phyloP scores from a whole-genome alignment of 2,329 filamentous ascomycete species.

The Fusarium coicis region DNA sequence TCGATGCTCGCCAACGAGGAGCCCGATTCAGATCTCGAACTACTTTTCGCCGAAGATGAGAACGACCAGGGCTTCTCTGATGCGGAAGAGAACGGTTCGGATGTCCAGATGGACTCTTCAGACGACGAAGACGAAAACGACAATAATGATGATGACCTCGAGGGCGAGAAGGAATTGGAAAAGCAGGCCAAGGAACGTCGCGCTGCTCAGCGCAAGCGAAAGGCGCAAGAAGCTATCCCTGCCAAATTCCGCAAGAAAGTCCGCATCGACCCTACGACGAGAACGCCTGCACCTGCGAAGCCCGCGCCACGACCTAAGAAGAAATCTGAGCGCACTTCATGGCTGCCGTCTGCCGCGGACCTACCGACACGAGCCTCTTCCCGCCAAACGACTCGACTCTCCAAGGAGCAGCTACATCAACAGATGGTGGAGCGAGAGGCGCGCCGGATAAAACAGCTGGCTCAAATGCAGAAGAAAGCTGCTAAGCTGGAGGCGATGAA shows the following conservation, averaged over 20 bases:
- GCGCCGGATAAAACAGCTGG: slow-evolving; percentile 76
- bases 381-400: slow-evolving; percentile 67
- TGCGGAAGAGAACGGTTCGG: slow-evolving; percentile 73
- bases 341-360: slow-evolving; percentile 66
- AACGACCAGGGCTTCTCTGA: slow-evolving; percentile 77
- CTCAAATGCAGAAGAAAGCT: slow-evolving; percentile 73
- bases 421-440: slow-evolving; percentile 80
- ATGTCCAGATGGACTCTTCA: slow-evolving; percentile 87
- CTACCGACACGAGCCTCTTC: slow-evolving; percentile 68
- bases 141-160: slow-evolving; percentile 73
- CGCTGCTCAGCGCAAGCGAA: slow-evolving; percentile 78
- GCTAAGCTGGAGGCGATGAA: slow-evolving; percentile 79
- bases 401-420: slow-evolving; percentile 71
- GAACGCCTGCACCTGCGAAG: slow-evolving; percentile 49
- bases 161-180: slow-evolving; percentile 89
- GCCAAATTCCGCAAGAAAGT: slow-evolving; percentile 79
- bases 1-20: slow-evolving; percentile 80
- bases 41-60: slow-evolving; percentile 80
- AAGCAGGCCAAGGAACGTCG: slow-evolving; percentile 77
- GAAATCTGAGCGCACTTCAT: slow-evolving; percentile 69
- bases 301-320: slow-evolving; percentile 65
- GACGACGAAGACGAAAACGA: slow-evolving; percentile 82
- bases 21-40: slow-evolving; percentile 74
- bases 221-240: slow-evolving; percentile 79
- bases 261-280: slow-evolving; percentile 69